Base-by-base conservation (phyloP, 2,329 filamentous ascomycete genomes). In the Tolypocladium sp. region DNA sequence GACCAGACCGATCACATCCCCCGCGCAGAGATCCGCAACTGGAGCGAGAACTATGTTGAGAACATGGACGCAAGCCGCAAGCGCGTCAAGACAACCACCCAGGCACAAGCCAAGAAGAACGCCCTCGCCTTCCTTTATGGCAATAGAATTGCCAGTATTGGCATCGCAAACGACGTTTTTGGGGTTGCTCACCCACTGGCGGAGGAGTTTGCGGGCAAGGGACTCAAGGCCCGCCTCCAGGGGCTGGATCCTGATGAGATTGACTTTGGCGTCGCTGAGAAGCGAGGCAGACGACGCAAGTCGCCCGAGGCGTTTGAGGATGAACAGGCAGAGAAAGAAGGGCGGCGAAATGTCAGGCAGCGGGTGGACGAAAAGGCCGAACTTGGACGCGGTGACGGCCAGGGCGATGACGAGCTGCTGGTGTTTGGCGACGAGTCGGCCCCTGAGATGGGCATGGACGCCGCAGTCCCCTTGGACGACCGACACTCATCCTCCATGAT, bases 391-490 rank as follows among this genome's bases (percentile, higher is more conserved):
- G 67, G 62, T 12, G 62, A 60, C 8, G 61, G 66, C 2, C 52
- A 62, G 13, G 61, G 59, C 5, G 69, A 69, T 9, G 69, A 69
- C 41, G 71, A 69, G 0, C 63, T 67, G 4, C 54, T 71, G 10
- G 66, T 72, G 2, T 64, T 75, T 8, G 73, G 72, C n/a, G 70
- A 77, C 25, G 73, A 79, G 22, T 70, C 72, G 0, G 70, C 75
- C 55, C 73, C 88, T 25, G 91, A 95, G 70, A 72, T 90, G 30
- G 89, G 87, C 25, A 84, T 90, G 72, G 84, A 90, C 49, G 88
- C 83, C 1, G 82, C 79, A 0, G 80, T 83, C 0, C 82, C 83
- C 9, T 80, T 94, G 57, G 83, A 84, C 5, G 89, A 95, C 60
- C 82, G 87, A 57, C 82, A 82, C 53, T 81, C 79, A 1, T 81